Conservation (phyloP, 73 alveolate genomes). For the Paramecium octaurelia region DNA sequence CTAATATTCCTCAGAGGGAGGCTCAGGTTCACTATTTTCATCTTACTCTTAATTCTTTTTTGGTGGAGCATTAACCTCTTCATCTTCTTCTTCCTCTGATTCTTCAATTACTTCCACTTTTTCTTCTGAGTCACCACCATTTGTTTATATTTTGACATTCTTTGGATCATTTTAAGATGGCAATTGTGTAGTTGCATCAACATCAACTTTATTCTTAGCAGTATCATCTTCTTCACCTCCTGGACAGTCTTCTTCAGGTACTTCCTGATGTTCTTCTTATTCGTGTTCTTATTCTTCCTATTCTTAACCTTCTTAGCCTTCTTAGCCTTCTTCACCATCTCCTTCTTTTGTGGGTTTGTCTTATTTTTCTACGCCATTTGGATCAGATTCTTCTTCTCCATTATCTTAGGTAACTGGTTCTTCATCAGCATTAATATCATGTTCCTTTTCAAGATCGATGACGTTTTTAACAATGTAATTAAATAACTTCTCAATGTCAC, state of each 20-base stretch:
- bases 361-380: neutral
- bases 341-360: neutral
- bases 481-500: neutral
- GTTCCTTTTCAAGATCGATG: neutral
- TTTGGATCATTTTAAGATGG: neutral
- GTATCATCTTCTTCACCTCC: neutral
- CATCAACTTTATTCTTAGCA: neutral
- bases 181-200: neutral
- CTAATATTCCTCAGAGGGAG: slow-evolving; percentile 2
- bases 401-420: neutral
- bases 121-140: neutral
- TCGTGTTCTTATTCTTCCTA: neutral
- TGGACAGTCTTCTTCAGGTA: slow-evolving; percentile 17
- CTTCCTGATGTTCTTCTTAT: neutral
- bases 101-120: neutral
- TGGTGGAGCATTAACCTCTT: neutral
- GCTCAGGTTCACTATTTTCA: neutral
- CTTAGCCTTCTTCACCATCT: neutral
- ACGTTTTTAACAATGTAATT: neutral
- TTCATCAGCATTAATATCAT: neutral
- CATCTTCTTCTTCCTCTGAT: neutral
- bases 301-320: neutral
- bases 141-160: neutral
- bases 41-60: neutral
- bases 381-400: slow-evolving; percentile 4